Evolutionary conservation across 179 eudicot genomes (phyloP).

Genomic region (Silene vulgaris): DNA sequence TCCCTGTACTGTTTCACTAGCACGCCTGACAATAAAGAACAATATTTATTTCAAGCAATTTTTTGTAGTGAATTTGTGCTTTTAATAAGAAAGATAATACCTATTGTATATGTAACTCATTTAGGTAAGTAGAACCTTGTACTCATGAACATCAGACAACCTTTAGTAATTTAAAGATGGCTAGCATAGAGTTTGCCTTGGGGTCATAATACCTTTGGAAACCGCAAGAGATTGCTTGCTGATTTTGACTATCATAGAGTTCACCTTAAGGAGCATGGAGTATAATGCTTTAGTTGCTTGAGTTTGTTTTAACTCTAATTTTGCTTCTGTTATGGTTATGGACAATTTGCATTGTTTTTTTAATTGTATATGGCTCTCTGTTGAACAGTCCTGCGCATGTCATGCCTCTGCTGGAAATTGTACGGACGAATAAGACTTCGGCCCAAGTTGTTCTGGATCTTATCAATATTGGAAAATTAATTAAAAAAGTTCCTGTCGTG

Average conservation of each 20-base stretch:
- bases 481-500: slow-evolving; percentile 87
- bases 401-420: slow-evolving; percentile 96
- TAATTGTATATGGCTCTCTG: slow-evolving; percentile 21
- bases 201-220: background rate
- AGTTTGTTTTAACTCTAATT: background rate
- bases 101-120: background rate
- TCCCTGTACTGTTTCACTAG: background rate
- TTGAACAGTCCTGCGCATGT: slow-evolving; percentile 86
- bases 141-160: no score
- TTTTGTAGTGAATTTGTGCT: background rate
- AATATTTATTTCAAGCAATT: background rate
- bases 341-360: slow-evolving; percentile 11
- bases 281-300: background rate
- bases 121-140: no score
- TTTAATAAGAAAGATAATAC: background rate
- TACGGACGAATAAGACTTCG: slow-evolving; percentile 90
- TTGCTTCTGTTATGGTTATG: background rate
- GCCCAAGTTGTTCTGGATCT: slow-evolving; percentile 85
- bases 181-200: background rate
- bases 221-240: background rate
- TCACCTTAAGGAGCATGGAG: no score
- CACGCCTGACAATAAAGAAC: background rate
- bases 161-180: no score
- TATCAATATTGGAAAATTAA: slow-evolving; percentile 67
- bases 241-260: background rate